Conservation (phyloP, 2,329 filamentous ascomycete genomes). For the Biscogniauxia marginata region DNA sequence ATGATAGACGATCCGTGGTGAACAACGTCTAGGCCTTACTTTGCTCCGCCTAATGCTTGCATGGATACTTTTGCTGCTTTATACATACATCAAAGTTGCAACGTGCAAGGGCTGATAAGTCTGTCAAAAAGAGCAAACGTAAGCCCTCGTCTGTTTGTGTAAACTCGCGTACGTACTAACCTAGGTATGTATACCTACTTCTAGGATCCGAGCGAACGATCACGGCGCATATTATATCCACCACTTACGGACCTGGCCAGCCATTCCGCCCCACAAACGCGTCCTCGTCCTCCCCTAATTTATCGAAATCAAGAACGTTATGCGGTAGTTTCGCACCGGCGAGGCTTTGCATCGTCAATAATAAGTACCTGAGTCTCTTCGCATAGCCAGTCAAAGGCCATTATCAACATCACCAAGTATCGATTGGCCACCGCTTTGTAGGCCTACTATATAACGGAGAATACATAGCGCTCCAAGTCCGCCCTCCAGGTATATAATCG, state of each 20-base stretch:
- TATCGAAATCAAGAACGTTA: not conserved
- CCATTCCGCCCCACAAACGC: not conserved
- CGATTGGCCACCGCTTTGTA: not conserved
- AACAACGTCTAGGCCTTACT: not conserved
- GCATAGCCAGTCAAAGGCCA: not conserved
- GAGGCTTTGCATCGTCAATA: not conserved
- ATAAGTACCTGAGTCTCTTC: no score
- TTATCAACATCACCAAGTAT: not conserved
- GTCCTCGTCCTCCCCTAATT: not conserved
- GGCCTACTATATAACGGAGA: not conserved
- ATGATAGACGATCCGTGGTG: not conserved
- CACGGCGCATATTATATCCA: not conserved
- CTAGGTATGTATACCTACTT: no score
- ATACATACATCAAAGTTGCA: not conserved
- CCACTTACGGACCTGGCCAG: not conserved
- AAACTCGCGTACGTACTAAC: not conserved
- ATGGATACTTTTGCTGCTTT: not conserved
- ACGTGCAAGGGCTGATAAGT: not conserved
- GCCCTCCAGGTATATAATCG: not conserved
- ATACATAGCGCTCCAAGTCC: not conserved
- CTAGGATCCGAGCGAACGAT: not conserved
- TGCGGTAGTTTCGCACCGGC: not conserved
- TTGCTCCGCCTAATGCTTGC: not conserved
- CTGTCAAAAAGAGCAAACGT: not conserved
- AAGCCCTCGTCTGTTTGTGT: not conserved